Conservation (phyloP, 148 eudicot genomes). For the Vaccinium vitisidaea region DNA sequence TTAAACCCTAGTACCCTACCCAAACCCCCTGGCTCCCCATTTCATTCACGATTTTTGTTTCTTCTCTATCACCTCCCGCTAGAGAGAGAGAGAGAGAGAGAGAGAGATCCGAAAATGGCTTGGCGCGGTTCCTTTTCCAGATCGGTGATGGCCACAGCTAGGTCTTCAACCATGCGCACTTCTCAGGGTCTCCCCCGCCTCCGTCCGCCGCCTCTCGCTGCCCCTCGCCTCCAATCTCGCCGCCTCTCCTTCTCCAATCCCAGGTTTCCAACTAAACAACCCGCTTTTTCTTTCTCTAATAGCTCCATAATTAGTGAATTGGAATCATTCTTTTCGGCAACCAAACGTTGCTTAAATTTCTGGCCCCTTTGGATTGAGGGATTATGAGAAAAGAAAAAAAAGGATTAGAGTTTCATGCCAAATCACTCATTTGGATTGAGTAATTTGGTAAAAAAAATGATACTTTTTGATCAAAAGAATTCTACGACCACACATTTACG, state of each 20-base stretch:
- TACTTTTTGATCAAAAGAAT: too few species aligned
- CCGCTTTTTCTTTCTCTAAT: background rate
- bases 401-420: too few species aligned
- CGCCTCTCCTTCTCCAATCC: slow-evolving; percentile 50
- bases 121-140: slow-evolving; percentile 61
- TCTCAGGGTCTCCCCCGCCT: slow-evolving; percentile 37
- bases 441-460: too few species aligned
- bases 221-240: slow-evolving; percentile 54
- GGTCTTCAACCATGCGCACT: slow-evolving; percentile 48
- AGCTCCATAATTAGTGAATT: background rate
- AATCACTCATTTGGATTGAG: too few species aligned
- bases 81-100: slow-evolving; percentile 1
- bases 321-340: background rate
- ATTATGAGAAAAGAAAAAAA: too few species aligned
- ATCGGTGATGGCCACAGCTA: slow-evolving; percentile 56
- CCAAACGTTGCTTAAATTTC: background rate
- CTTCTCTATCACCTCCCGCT: background rate
- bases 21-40: background rate
- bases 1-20: slow-evolving; percentile 11
- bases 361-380: background rate
- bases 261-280: slow-evolving; percentile 32
- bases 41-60: background rate
- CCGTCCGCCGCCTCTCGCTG: slow-evolving; percentile 50
- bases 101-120: slow-evolving; percentile 46
- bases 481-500: too few species aligned